Conservation (phyloP, 176 grass and related monocot genomes). For the Saccharum officinarum region DNA sequence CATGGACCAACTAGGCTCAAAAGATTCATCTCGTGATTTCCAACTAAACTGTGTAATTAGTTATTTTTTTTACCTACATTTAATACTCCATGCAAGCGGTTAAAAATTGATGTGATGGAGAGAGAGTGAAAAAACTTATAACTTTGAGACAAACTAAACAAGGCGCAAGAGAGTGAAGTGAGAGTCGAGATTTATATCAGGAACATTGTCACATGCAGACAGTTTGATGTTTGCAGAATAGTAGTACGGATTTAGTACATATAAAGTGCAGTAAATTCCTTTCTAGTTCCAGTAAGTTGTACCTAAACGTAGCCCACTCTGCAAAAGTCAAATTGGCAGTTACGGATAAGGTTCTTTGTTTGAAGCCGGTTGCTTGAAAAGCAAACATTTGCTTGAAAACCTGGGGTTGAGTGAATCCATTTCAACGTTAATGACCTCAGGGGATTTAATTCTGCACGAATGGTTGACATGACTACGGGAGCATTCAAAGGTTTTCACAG, state of each 20-base stretch:
- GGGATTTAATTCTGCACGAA: constrained; percentile 41
- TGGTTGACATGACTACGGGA: constrained; percentile 47
- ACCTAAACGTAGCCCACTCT: not conserved
- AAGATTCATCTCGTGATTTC: too few relatives aligned
- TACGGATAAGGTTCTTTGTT: constrained; percentile 9
- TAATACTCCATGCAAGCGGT: too few relatives aligned
- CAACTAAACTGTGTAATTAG: too few relatives aligned
- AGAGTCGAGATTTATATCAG: not conserved
- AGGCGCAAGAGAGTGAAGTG: not conserved
- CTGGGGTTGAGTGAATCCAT: constrained; percentile 14
- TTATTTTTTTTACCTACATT: too few relatives aligned
- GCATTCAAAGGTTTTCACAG: constrained; percentile 47
- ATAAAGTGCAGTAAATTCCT: not conserved
- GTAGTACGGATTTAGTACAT: not conserved
- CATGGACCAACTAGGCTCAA: too few relatives aligned
- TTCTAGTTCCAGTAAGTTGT: not conserved
- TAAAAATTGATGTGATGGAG: too few relatives aligned
- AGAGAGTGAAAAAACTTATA: too few relatives aligned
- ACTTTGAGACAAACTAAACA: too few relatives aligned
- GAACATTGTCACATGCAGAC: constrained; percentile 12
- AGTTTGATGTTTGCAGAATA: constrained; percentile 1
- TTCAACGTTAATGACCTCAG: constrained; percentile 22
- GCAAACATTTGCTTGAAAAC: constrained; percentile 44
- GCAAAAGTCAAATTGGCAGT: not conserved
- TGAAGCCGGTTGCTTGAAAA: constrained; percentile 27